Conservation (phyloP, 306 rosid genomes). For the Lagenaria siceraria region DNA sequence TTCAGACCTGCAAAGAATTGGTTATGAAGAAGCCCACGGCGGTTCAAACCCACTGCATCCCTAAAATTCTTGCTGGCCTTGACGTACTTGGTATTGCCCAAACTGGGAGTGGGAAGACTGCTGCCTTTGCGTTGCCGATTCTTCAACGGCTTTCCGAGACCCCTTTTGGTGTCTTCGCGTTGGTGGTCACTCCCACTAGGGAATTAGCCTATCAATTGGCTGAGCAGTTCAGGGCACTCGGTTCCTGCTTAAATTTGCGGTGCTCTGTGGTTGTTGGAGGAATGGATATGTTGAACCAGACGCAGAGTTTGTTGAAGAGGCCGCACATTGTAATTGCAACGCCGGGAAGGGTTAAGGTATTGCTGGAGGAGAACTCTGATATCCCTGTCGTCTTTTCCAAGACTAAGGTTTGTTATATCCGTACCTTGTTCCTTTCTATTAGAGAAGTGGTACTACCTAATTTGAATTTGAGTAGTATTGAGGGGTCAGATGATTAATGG, state of each 20-base stretch:
- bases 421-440: not conserved
- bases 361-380: slow-evolving; percentile 59
- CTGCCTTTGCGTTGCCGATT: slow-evolving; percentile 86
- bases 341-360: slow-evolving; percentile 61
- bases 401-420: slow-evolving; percentile 37
- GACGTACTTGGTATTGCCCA: slow-evolving; percentile 78
- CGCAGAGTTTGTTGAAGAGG: slow-evolving; percentile 40
- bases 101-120: slow-evolving; percentile 85
- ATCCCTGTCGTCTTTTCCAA: slow-evolving; percentile 47
- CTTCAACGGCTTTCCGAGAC: slow-evolving; percentile 58
- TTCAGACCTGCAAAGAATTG: slow-evolving; percentile 54
- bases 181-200: slow-evolving; percentile 74
- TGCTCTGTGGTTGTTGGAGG: slow-evolving; percentile 75
- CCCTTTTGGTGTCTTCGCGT: slow-evolving; percentile 60
- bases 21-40: slow-evolving; percentile 50
- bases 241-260: slow-evolving; percentile 49
- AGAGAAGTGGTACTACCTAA: not conserved
- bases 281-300: slow-evolving; percentile 57
- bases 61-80: slow-evolving; percentile 49
- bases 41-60: slow-evolving; percentile 62
- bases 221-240: slow-evolving; percentile 71
- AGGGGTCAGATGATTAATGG: not conserved
- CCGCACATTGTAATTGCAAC: slow-evolving; percentile 85
- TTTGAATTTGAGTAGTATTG: not conserved
- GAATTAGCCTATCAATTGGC: slow-evolving; percentile 75